Percentiles rank a stretch among this genome's conserved stretches.
These are phyloP conservation scores for Sanguinoderma infundibulare DNA, from an alignment of 1,284 basidiomycete genomes.

Conservation along the genomic window DNA sequence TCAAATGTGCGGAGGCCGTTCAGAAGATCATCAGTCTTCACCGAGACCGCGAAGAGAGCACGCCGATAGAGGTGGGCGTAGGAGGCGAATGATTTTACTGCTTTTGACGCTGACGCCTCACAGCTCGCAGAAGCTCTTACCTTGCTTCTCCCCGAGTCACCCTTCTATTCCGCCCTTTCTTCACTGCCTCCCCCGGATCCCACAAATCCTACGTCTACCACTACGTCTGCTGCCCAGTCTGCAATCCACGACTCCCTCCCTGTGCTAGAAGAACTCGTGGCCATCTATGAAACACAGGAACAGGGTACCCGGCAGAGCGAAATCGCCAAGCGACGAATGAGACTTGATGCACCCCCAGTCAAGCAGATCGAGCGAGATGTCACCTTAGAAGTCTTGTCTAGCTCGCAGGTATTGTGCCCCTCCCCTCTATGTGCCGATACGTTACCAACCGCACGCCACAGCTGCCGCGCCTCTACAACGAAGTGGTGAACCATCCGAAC, in stretches of 20 bases:
- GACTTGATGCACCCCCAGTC: conserved; percentile 72
- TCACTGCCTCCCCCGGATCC: conserved; percentile 76
- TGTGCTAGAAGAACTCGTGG: conserved; percentile 69
- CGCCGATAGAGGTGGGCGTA: conserved; percentile 54
- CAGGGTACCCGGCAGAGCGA: conserved; percentile 59
- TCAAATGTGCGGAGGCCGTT: conserved; percentile 80
- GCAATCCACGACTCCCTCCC: conserved; percentile 74
- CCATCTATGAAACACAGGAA: conserved; percentile 66
- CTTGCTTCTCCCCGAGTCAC: conserved; percentile 79
- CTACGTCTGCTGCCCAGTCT: conserved; percentile 60
- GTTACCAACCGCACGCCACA: conserved; percentile 33
- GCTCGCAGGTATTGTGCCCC: conserved; percentile 54
- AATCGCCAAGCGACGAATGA: conserved; percentile 74
- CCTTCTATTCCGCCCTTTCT: conserved; percentile 67
- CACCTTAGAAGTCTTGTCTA: conserved; percentile 60
- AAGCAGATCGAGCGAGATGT: conserved; percentile 74
- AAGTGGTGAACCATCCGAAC: conserved; percentile 77
- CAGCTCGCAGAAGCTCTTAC: conserved; percentile 74
- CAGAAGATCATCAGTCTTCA: conserved; percentile 78
- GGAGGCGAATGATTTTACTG: background rate
- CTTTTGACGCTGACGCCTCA: background rate
- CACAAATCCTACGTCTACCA: conserved; percentile 69
- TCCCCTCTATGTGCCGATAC: background rate
- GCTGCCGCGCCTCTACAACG: conserved; percentile 74
- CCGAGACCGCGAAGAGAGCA: conserved; percentile 56